Base-by-base conservation (phyloP, 106 monocot species). In the Phalaenopsis aphrodite region DNA sequence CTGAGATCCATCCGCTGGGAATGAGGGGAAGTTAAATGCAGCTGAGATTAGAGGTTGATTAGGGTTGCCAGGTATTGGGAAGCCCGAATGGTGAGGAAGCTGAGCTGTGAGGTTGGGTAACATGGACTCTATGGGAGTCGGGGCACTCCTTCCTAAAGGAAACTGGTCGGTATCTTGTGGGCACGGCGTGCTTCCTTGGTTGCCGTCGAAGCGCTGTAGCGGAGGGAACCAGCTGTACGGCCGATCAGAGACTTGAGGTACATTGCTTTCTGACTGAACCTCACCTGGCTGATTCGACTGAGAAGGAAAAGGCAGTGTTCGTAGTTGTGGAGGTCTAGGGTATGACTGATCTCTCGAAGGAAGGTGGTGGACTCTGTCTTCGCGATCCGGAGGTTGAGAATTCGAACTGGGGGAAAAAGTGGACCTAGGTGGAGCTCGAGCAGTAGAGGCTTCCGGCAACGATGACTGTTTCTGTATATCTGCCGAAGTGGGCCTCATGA, bases 381-480 rank as follows among this genome's bases (percentile, higher is more conserved):
- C 93, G 16, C 83, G 87, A 61, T 96, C 96, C 73, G 74, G 88
- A 36, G 75, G 18, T 76, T 89, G 94, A 75, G 90, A 85, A 69
- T 75, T 89, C 16, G 88, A 87, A 66, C 69, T 89, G 65, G 94
- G 89, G 5, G 92, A 92, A 45, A 92, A 88, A 30, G 78, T 83
- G 16, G 88, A 72, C 76, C 86, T 85, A 37, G 83, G 30, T 21
- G 88, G 90, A 76, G 87, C 94, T 58, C 88, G 86, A 5, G 90
- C 92, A 36, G 94, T 92, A 12, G 96, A 96, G 23, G 83, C 75
- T 80, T 96, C 96, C 42, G 88, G 89, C 24, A 77, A 81, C 39
- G 83, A 47, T 15, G 88, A 83, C 58, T 94, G 89, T 75, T 85
- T 94, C 56, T 88, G 85, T 42, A 76, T 19, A 14, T 89, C 91